Conservation (phyloP, 2,329 filamentous ascomycete genomes). For the Chaetomium strumarium region DNA sequence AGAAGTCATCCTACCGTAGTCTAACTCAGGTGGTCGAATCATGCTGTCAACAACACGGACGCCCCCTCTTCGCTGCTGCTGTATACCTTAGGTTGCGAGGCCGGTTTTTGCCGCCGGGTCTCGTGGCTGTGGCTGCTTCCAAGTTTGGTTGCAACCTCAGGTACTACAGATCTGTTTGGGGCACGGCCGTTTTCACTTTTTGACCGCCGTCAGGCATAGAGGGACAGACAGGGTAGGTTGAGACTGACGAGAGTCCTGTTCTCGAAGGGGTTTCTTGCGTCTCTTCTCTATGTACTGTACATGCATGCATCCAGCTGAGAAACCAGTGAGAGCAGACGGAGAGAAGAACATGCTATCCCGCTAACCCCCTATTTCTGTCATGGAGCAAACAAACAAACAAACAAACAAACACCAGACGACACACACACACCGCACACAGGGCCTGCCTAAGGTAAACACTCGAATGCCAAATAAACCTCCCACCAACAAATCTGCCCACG, state of each 20-base stretch:
- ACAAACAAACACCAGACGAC: background rate
- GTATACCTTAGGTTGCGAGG: background rate
- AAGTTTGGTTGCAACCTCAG: slow-evolving; percentile 1
- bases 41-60: background rate
- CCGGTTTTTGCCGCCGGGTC: background rate
- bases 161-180: background rate
- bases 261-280: too few relatives aligned
- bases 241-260: too few relatives aligned
- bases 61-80: background rate
- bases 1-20: slow-evolving; percentile 7
- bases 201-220: too few relatives aligned
- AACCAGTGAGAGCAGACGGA: background rate
- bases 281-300: slow-evolving; percentile 5
- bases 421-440: too few relatives aligned
- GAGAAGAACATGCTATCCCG: background rate
- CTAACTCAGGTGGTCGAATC: too few relatives aligned
- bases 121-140: background rate
- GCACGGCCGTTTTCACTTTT: background rate
- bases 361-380: background rate
- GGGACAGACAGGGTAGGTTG: too few relatives aligned
- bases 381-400: background rate
- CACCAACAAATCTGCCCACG: background rate
- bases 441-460: background rate
- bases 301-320: background rate
- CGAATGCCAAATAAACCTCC: slow-evolving; percentile 2